Evolutionary conservation across 768 basidiomycete species (phyloP).

Genomic region (Leccinum olivaceopallidum): DNA sequence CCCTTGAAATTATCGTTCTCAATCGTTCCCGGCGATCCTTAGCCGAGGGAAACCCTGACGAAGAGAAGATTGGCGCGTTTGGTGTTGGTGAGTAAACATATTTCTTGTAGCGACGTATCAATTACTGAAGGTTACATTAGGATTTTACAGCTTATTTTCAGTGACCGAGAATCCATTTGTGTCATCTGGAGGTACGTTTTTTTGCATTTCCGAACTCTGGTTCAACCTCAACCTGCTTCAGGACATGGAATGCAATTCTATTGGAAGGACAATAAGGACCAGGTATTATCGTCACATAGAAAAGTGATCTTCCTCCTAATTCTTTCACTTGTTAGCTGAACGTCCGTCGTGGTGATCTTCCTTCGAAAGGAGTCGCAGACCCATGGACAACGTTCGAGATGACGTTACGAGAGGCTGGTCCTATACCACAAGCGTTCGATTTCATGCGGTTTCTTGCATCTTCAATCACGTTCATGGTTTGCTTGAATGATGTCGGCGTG

Average conservation of each 20-base stretch:
- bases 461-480: conserved; percentile 90
- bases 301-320: background rate
- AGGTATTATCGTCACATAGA: conserved; percentile 42
- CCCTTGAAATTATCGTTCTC: background rate
- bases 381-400: conserved; percentile 91
- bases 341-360: conserved; percentile 74
- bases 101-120: background rate
- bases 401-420: conserved; percentile 75
- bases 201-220: background rate
- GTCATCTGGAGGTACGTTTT: conserved; percentile 64
- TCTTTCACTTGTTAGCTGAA: conserved; percentile 53
- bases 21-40: background rate
- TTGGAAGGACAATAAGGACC: conserved; percentile 93
- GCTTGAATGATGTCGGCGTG: conserved; percentile 73
- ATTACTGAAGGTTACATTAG: conserved; percentile 27
- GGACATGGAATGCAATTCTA: conserved; percentile 95
- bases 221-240: conserved; percentile 22
- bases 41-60: conserved; percentile 30
- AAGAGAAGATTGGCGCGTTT: conserved; percentile 29
- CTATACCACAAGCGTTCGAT: conserved; percentile 83
- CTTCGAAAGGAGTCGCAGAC: conserved; percentile 37
- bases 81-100: conserved; percentile 21
- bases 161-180: conserved; percentile 84
- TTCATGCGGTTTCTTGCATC: conserved; percentile 88
- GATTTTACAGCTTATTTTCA: conserved; percentile 81